These are phyloP conservation scores for Skeletonema grethae DNA, from an alignment of 108 stramenopile species.

Conservation along the genomic window DNA sequence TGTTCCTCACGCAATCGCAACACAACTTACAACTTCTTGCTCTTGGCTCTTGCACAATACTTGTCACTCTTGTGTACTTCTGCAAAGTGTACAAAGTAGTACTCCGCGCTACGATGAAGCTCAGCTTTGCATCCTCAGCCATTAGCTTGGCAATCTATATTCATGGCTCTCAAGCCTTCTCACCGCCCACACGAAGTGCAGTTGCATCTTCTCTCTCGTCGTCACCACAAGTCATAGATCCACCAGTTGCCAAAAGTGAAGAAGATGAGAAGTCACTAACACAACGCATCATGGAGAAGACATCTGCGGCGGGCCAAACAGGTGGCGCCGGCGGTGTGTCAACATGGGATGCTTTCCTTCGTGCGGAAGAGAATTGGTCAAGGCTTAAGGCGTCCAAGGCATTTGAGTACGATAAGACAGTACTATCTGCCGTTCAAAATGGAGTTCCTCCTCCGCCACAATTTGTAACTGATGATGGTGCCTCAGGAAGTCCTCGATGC, in stretches of 20 bases:
- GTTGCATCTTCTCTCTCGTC: background rate
- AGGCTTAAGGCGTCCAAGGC: slow-evolving; percentile 58
- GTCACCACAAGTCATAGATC: background rate
- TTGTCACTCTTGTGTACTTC: no score
- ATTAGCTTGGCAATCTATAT: background rate
- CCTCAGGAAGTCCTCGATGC: slow-evolving; percentile 60
- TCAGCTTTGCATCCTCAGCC: background rate
- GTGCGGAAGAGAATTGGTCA: slow-evolving; percentile 75
- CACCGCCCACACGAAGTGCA: no score
- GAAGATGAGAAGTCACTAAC: slow-evolving; percentile 32
- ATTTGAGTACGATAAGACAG: slow-evolving; percentile 58
- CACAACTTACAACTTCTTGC: no score
- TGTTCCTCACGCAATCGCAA: no score
- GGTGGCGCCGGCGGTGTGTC: slow-evolving; percentile 79
- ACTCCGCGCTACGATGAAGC: background rate
- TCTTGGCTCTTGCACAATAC: no score
- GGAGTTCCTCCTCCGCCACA: slow-evolving; percentile 44
- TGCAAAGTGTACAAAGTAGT: no score
- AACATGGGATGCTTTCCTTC: slow-evolving; percentile 68
- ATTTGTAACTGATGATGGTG: slow-evolving; percentile 76
- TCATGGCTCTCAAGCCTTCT: slow-evolving; percentile 7
- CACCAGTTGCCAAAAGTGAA: background rate
- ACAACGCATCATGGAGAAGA: slow-evolving; percentile 56
- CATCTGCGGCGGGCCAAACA: slow-evolving; percentile 39
- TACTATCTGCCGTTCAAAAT: slow-evolving; percentile 35